Base-by-base conservation (phyloP, 2,329 filamentous ascomycete species). In the Fonsecaea multimorphosa region DNA sequence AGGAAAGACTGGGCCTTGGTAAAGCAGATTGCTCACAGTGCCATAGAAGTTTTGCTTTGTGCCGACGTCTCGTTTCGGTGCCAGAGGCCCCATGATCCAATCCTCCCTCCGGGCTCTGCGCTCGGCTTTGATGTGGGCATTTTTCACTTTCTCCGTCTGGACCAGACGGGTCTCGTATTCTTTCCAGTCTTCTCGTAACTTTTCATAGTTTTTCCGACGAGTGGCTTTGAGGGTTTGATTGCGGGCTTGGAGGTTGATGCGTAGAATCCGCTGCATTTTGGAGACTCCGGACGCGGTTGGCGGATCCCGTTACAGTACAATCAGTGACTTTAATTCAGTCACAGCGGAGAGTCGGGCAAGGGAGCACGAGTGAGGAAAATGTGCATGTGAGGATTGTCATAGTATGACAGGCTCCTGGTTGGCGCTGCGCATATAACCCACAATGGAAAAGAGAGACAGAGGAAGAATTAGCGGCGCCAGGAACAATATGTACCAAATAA, bases 41-140 rank as follows among this genome's bases (percentile, higher is more conserved):
- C 88, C 92, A 74, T 88, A 90, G 29, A 78, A 82, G 55, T 84
- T 83, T 71, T 84, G 81, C 52, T 78, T 72, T 0, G 82, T 80
- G 66, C 89, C 90, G 44, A 89, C 80, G 78, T 95, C 90, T 72
- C 89, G 85, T 75, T 89, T 89, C 1, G 93, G 93, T 2, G 92
- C 89, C 69, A 97, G 76, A 8, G 91, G 86, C 0, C 93, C 94
- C 70, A 92, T 79, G 69, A 89, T 82, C 87, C 91, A 96, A 77
- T 94, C 89, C 76, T 96, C 90, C 67, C 84, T 85, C 60, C 90
- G 85, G 57, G 84, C 82, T 70, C 81, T 75, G 61, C 86, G 84
- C 51, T 86, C 86, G 16, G 75, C 73, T 68, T 80, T 79, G 66
- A 84, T 72, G 64, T 78, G 72, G 71, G 71, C 70, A 78, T 66